These are phyloP conservation scores for Angomonas ambiguus DNA, from an alignment of 208 protist species.

Conservation along the genomic window DNA sequence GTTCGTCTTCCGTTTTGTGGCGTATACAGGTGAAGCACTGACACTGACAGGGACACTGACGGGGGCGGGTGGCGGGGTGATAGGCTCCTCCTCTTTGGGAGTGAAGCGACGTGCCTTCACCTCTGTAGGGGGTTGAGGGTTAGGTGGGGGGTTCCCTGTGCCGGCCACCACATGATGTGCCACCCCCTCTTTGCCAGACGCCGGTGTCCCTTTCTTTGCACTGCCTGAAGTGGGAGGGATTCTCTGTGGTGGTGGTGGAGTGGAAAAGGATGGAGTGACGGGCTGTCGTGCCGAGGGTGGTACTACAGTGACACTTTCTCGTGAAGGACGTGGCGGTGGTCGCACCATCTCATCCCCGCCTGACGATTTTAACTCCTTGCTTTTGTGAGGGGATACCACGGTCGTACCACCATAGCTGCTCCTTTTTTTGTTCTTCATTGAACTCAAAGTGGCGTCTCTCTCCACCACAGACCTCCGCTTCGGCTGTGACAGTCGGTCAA, in stretches of 20 bases:
- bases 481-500: constrained; percentile 20
- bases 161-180: not conserved
- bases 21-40: constrained; percentile 9
- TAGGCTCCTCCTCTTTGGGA: constrained; percentile 10
- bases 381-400: not conserved
- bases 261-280: not conserved
- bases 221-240: not conserved
- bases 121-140: not conserved
- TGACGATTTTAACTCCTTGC: not conserved
- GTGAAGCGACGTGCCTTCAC: constrained; percentile 12
- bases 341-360: not conserved
- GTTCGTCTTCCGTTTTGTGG: constrained; percentile 14
- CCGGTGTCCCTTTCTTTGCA: not conserved
- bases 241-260: not conserved
- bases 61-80: not conserved
- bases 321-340: not conserved
- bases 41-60: not conserved
- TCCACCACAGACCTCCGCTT: not conserved
- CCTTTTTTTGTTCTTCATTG: not conserved
- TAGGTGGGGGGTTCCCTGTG: not conserved
- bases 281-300: not conserved
- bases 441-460: not conserved
- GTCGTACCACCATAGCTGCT: not conserved
- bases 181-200: not conserved
- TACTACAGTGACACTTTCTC: not conserved